Conservation (phyloP, 2,329 filamentous ascomycete genomes). For the Trichoderma polysporum region DNA sequence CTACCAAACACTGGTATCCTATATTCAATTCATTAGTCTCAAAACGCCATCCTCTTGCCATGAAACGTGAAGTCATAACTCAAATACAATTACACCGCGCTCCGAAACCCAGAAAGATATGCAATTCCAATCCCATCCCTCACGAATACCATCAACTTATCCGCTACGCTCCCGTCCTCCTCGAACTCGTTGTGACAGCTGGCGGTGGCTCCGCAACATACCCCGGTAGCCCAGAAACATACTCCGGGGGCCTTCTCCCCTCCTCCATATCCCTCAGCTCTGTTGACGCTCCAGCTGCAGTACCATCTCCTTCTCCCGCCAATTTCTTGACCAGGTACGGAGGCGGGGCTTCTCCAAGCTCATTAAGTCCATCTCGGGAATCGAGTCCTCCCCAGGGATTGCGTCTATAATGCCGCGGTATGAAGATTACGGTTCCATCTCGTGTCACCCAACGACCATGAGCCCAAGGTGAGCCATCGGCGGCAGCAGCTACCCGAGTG, state of each 20-base stretch:
- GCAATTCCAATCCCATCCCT: not conserved
- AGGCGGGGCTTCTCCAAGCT: conserved; percentile 64
- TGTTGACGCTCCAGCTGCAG: not conserved
- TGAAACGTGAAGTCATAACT: not conserved
- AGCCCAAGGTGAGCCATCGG: conserved; percentile 19
- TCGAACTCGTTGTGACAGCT: conserved; percentile 25
- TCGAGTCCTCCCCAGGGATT: conserved; percentile 28
- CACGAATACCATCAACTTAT: not conserved
- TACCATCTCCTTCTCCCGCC: conserved; percentile 24
- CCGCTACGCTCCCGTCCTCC: conserved; percentile 4
- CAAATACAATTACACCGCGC: not conserved
- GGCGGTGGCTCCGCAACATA: conserved; percentile 29
- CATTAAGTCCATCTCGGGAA: conserved; percentile 58
- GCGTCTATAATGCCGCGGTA: conserved; percentile 13
- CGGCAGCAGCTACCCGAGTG: not conserved
- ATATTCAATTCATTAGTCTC: not conserved
- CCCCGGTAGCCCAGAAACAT: conserved; percentile 28
- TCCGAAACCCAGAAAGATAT: not conserved
- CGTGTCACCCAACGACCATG: conserved; percentile 19
- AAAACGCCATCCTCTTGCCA: not conserved
- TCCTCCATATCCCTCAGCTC: conserved; percentile 32
- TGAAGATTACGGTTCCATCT: conserved; percentile 30
- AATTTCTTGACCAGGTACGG: conserved; percentile 50
- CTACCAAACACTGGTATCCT: not conserved
- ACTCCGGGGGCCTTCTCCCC: conserved; percentile 32